Evolutionary conservation across 805 yeast species (phyloP).

Genomic region (Ogataea methanolica): DNA sequence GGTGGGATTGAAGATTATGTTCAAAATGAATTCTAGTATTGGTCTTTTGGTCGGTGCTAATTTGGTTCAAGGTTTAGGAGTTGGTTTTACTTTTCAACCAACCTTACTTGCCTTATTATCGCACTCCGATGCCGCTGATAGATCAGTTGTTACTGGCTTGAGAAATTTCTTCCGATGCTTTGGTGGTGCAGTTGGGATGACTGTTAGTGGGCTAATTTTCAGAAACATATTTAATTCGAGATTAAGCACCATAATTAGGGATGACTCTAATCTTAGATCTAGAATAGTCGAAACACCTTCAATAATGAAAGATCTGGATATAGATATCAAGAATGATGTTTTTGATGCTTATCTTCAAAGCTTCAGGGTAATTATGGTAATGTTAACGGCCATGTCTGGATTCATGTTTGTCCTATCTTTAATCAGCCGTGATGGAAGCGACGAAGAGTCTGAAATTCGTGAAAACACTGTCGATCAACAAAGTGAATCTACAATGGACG

Average conservation of each 20-base stretch:
- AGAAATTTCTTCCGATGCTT: constrained; percentile 49
- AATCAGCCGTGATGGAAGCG: constrained; percentile 5
- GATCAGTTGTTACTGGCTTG: constrained; percentile 50
- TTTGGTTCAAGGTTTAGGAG: constrained; percentile 35
- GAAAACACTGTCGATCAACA: not conserved
- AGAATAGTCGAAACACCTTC: constrained; percentile 3
- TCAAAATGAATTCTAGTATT: constrained; percentile 25
- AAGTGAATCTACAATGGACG: not conserved
- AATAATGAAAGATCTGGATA: not conserved
- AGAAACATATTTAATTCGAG: constrained; percentile 5
- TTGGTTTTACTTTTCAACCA: constrained; percentile 47
- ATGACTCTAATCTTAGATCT: not conserved
- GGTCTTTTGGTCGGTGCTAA: constrained; percentile 33
- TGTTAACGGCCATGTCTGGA: constrained; percentile 12
- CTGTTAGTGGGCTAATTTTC: constrained; percentile 11
- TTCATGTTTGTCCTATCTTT: constrained; percentile 13
- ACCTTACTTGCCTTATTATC: constrained; percentile 47
- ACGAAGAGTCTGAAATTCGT: not conserved
- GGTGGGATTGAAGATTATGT: constrained; percentile 32
- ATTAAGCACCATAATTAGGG: not conserved
- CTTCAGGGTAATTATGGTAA: constrained; percentile 10
- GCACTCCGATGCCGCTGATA: constrained; percentile 40
- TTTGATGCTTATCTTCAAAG: constrained; percentile 8
- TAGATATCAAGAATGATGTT: not conserved
- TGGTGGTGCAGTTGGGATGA: constrained; percentile 54